Base-by-base conservation (phyloP, 129 eudicot genomes). In the Flaveria bidentis region DNA sequence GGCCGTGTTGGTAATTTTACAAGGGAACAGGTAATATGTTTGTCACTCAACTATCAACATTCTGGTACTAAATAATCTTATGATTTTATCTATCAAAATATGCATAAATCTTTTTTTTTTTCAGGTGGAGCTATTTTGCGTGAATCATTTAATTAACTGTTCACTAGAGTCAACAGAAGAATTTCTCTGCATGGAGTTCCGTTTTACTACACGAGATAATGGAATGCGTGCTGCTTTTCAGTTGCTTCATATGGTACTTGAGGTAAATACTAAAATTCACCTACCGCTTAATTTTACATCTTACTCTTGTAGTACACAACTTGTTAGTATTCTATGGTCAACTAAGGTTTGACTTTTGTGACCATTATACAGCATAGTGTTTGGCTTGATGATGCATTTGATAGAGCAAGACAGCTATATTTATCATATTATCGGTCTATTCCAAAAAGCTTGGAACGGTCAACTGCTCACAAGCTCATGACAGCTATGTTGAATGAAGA, bases 161-260 rank as follows among this genome's bases (percentile, higher is more conserved):
- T 95, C 99, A 62, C 83, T 95, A 20, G 99, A 95, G 86, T 91
- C 99, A 39, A 95, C 99, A 0, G 99, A 95, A 84, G 99, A 95
- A 77, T 95, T 91, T 75, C 91, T 95, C 62, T 91, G 99, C 77
- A 95, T 95, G 99, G 99, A 95, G 78, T 95, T 95, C 64, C 99
- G 99, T 28, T 95, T 95, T 74, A 95, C 97, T 39, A 81, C 91
- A 75, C 86, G 97, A 89, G 97, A 89, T 73, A 79, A 87, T 71
- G 99, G 97, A 56, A 95, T 95, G 99, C 96, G 97, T 75, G 99
- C 99, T 0, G 97, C 99, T 72, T 95, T 95, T 79, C 99, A 95
- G 89, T 83, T 95, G 72, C 97, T 95, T 81, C 99, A 95, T 80
- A 95, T 95, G 99, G 99, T 95, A 6, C 99, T 95, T 62, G 96